Evolutionary conservation across 495 filamentous ascomycete genomes (phyloP).

Genomic region (Penicillium robsamsonii): DNA sequence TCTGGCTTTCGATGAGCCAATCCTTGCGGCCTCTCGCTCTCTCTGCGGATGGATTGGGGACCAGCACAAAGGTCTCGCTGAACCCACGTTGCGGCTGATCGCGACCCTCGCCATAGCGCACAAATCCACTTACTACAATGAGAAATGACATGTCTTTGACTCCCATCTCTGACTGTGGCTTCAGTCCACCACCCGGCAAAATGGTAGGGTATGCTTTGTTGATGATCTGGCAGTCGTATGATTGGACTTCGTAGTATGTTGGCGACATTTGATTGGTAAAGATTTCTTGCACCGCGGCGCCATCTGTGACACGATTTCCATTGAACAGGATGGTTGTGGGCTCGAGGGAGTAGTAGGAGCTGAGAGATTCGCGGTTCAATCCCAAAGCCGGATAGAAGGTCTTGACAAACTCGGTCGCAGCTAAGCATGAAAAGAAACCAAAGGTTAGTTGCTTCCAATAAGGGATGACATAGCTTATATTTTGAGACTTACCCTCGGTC

Average conservation of each 20-base stretch:
- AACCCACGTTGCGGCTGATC: constrained; percentile 61
- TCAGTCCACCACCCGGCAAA: constrained; percentile 34
- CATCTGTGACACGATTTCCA: constrained; percentile 57
- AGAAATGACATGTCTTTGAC: constrained; percentile 66
- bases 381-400: constrained; percentile 56
- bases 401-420: constrained; percentile 52
- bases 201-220: constrained; percentile 58
- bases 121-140: constrained; percentile 64
- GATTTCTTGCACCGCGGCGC: constrained; percentile 55
- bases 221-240: constrained; percentile 70
- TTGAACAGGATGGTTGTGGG: constrained; percentile 62
- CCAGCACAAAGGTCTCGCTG: constrained; percentile 71
- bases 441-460: constrained; percentile 9
- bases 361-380: constrained; percentile 50
- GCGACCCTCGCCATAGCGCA: constrained; percentile 57
- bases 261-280: constrained; percentile 62
- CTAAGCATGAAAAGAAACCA: constrained; percentile 20
- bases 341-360: constrained; percentile 56
- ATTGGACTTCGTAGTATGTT: constrained; percentile 61
- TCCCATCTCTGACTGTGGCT: constrained; percentile 33
- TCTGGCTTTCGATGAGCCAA: constrained; percentile 74
- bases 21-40: constrained; percentile 46
- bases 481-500: constrained; percentile 41
- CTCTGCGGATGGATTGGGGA: constrained; percentile 66
- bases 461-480: background rate